Conservation (phyloP, 2,329 filamentous ascomycete genomes). For the Colletotrichum sp. region DNA sequence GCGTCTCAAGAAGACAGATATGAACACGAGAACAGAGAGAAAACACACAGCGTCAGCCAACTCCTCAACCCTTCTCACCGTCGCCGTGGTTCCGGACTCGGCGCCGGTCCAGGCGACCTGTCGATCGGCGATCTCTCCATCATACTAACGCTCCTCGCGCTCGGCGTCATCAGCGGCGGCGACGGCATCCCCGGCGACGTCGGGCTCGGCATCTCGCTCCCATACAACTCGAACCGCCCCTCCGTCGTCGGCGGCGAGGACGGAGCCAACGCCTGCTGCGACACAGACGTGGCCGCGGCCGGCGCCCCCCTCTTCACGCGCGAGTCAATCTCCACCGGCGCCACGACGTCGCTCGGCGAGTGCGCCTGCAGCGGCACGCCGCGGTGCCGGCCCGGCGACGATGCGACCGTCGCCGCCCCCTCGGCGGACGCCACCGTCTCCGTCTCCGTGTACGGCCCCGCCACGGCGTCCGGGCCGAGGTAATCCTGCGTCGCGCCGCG, state of each 20-base stretch:
- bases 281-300: background rate
- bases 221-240: slow-evolving; percentile 50
- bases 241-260: slow-evolving; percentile 28
- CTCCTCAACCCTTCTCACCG: background rate
- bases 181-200: slow-evolving; percentile 10
- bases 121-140: slow-evolving; percentile 9
- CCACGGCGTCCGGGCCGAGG: too few relatives aligned
- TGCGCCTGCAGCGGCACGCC: slow-evolving; percentile 50
- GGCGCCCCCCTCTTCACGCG: background rate
- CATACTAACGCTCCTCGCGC: background rate
- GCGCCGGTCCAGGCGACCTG: background rate
- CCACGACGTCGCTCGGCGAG: slow-evolving; percentile 52
- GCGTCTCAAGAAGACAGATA: background rate
- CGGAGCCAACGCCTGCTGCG: slow-evolving; percentile 31
- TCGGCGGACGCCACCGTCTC: slow-evolving; percentile 4
- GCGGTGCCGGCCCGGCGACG: slow-evolving; percentile 33
- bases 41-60: background rate
- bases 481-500: too few relatives aligned
- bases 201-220: slow-evolving; percentile 31
- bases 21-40: background rate
- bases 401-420: background rate
- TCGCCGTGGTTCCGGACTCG: background rate
- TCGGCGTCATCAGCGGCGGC: slow-evolving; percentile 2
- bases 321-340: slow-evolving; percentile 61
- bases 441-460: slow-evolving; percentile 48